These are phyloP conservation scores for Neurospora crassa DNA, from an alignment of 2,329 filamentous ascomycete genomes.

Conservation along the genomic window DNA sequence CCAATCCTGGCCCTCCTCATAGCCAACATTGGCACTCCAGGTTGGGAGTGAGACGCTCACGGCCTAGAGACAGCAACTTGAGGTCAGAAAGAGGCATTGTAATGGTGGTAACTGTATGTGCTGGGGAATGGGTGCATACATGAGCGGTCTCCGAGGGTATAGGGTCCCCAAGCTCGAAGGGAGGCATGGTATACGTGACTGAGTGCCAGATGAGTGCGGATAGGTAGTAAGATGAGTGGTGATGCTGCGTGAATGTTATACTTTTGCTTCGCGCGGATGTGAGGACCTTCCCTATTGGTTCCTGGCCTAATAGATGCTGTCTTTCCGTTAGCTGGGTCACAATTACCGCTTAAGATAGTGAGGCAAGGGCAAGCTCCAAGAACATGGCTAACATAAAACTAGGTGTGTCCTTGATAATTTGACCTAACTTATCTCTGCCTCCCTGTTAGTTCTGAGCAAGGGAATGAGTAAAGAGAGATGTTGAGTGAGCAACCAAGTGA, in stretches of 20 bases:
- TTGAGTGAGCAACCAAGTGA: background rate
- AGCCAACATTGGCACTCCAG: slow-evolving; percentile 83
- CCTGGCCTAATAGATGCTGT: background rate
- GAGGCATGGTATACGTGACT: slow-evolving; percentile 28
- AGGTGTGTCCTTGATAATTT: background rate
- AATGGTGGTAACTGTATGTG: background rate
- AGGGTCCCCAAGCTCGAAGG: slow-evolving; percentile 53
- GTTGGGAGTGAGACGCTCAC: slow-evolving; percentile 93
- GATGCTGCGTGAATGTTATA: background rate
- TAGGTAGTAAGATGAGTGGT: background rate
- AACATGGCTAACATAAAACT: background rate
- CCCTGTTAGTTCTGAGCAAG: background rate
- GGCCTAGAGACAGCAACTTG: slow-evolving; percentile 45
- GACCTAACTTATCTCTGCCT: background rate
- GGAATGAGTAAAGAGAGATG: background rate
- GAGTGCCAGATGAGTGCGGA: background rate
- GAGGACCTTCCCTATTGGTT: background rate
- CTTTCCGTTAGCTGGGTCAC: background rate
- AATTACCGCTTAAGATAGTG: background rate
- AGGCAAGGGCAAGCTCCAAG: background rate
- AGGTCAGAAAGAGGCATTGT: slow-evolving; percentile 1
- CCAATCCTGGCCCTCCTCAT: slow-evolving; percentile 86
- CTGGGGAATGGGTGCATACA: slow-evolving; percentile 36
- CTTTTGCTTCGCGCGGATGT: background rate
- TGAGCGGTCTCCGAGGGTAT: slow-evolving; percentile 72